Evolutionary conservation across 768 basidiomycete genomes (phyloP).

Genomic region (Panaeolus papilionaceus): DNA sequence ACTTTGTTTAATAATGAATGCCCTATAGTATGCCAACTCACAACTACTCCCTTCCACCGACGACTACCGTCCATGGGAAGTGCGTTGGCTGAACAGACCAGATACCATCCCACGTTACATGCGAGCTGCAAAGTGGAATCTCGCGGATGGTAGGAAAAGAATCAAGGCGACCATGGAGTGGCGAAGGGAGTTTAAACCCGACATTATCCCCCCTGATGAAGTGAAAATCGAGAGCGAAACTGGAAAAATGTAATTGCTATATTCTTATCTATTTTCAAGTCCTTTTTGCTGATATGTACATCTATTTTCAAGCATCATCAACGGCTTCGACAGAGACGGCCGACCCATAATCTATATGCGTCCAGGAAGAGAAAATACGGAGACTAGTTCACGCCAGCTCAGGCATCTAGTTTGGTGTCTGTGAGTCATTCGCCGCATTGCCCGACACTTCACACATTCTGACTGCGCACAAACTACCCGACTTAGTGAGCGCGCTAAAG

Average conservation of each 20-base stretch:
- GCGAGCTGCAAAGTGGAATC: constrained; percentile 86
- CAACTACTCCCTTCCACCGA: constrained; percentile 70
- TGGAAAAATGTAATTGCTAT: constrained; percentile 78
- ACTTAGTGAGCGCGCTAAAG: constrained; percentile 84
- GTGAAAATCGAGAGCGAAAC: constrained; percentile 82
- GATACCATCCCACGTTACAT: constrained; percentile 80
- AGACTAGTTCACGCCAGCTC: constrained; percentile 77
- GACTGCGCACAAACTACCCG: constrained; percentile 10
- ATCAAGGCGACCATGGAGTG: constrained; percentile 83
- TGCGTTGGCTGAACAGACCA: constrained; percentile 71
- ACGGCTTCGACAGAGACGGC: constrained; percentile 86
- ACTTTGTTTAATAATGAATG: not conserved
- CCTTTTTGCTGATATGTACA: not conserved
- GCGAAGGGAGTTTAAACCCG: constrained; percentile 86
- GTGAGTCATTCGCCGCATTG: constrained; percentile 50
- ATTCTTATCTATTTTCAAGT: constrained; percentile 14
- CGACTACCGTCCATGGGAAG: constrained; percentile 79
- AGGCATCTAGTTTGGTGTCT: constrained; percentile 87
- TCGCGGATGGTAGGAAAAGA: constrained; percentile 77
- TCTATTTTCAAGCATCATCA: constrained; percentile 61
- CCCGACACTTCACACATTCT: not conserved
- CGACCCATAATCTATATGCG: constrained; percentile 91
- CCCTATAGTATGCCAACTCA: constrained; percentile 67
- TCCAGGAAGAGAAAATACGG: constrained; percentile 87
- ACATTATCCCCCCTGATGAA: constrained; percentile 83